These are phyloP conservation scores for Leccinum subtestaceum DNA, from an alignment of 768 basidiomycete species.

Conservation along the genomic window DNA sequence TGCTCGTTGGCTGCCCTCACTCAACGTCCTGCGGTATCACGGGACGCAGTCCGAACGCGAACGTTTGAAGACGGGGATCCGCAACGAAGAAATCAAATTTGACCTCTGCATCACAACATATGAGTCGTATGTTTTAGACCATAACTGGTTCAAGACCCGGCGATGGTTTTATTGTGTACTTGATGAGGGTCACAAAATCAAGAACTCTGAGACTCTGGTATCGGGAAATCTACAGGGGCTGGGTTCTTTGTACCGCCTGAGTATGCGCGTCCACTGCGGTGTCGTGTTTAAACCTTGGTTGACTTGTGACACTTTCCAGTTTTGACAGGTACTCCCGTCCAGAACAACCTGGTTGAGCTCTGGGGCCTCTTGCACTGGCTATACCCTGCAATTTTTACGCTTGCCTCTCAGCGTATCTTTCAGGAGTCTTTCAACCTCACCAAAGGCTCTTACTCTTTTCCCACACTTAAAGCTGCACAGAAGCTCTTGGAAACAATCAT, in stretches of 20 bases:
- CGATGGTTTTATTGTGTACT: slow-evolving; percentile 60
- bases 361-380: slow-evolving; percentile 58
- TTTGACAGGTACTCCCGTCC: slow-evolving; percentile 72
- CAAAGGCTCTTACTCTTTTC: slow-evolving; percentile 48
- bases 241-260: slow-evolving; percentile 56
- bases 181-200: slow-evolving; percentile 71
- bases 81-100: slow-evolving; percentile 32
- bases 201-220: slow-evolving; percentile 59
- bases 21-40: slow-evolving; percentile 59
- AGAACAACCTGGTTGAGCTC: slow-evolving; percentile 60
- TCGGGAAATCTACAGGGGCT: slow-evolving; percentile 52
- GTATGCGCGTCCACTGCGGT: slow-evolving; percentile 27
- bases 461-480: slow-evolving; percentile 48
- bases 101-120: slow-evolving; percentile 69
- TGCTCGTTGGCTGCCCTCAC: slow-evolving; percentile 51
- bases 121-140: slow-evolving; percentile 57
- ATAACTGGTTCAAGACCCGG: slow-evolving; percentile 57
- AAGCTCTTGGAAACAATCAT: slow-evolving; percentile 50
- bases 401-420: slow-evolving; percentile 46
- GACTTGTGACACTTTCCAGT: slow-evolving; percentile 34
- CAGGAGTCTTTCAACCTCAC: slow-evolving; percentile 52
- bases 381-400: slow-evolving; percentile 52
- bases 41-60: slow-evolving; percentile 52
- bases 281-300: not conserved
- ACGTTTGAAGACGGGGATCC: slow-evolving; percentile 48